Conservation (phyloP, 108 stramenopile species). For the Cyclotella baltica region DNA sequence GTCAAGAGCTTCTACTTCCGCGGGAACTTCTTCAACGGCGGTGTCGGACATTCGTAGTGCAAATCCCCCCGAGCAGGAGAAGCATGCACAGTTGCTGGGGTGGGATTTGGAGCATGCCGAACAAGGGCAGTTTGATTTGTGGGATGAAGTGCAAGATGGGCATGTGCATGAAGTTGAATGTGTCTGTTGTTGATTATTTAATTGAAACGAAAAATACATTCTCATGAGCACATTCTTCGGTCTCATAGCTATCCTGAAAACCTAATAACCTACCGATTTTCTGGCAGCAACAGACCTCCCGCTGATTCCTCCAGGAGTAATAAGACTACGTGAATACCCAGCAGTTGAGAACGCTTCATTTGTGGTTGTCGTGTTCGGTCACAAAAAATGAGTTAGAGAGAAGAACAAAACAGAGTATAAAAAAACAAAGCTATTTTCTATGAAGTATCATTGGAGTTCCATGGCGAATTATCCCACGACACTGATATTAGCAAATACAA, state of each 20-base stretch:
- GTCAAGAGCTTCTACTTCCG: slow-evolving; percentile 84
- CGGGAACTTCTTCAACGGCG: slow-evolving; percentile 62
- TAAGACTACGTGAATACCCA: slow-evolving; percentile 35
- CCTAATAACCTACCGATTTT: slow-evolving; percentile 12
- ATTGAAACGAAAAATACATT: background rate
- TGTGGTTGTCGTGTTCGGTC: background rate
- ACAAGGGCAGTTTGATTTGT: slow-evolving; percentile 24
- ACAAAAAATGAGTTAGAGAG: background rate
- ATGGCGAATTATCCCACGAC: no score
- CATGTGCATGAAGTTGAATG: slow-evolving; percentile 29
- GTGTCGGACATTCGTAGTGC: slow-evolving; percentile 57
- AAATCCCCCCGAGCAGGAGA: slow-evolving; percentile 51
- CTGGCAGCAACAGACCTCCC: slow-evolving; percentile 8
- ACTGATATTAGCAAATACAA: background rate
- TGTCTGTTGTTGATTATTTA: slow-evolving; percentile 9
- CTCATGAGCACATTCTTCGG: background rate
- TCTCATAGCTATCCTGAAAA: background rate
- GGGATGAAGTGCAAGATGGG: slow-evolving; percentile 26
- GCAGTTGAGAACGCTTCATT: slow-evolving; percentile 44
- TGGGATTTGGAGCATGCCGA: slow-evolving; percentile 32
- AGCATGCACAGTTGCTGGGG: slow-evolving; percentile 52
- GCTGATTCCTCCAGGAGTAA: slow-evolving; percentile 24
- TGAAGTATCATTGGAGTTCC: no score
- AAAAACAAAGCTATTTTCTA: no score
- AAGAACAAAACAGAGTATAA: no score